A percentile compares a stretch with the other conserved stretches of the same genome.
phyloP scores from a whole-genome alignment of 1,284 basidiomycete species.

The Sanghuangporus sanghuang region DNA sequence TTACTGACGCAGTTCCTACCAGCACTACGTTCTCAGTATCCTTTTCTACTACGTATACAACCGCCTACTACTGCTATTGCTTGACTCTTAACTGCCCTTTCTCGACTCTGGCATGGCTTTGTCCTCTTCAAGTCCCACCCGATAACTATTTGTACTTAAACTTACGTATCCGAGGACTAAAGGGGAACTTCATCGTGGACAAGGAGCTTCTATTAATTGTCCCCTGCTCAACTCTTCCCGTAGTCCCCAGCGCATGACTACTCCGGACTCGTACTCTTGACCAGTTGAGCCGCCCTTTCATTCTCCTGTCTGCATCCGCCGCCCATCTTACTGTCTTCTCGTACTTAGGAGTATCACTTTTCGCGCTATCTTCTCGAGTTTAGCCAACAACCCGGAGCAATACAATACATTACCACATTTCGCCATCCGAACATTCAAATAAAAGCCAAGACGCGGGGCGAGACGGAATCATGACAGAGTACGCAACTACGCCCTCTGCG shows the following conservation, averaged over 20 bases:
- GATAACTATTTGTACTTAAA: too few relatives aligned
- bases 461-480: constrained; percentile 51
- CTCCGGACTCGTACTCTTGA: neutral
- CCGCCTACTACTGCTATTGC: too few relatives aligned
- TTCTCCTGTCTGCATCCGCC: neutral
- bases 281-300: neutral
- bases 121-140: too few relatives aligned
- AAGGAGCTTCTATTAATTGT: neutral
- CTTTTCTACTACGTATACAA: too few relatives aligned
- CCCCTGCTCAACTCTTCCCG: neutral
- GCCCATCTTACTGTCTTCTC: neutral
- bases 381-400: neutral
- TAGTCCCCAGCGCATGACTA: neutral
- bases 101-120: too few relatives aligned
- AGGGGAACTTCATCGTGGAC: too few relatives aligned
- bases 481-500: constrained; percentile 53
- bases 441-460: neutral
- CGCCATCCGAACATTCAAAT: neutral
- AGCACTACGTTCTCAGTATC: too few relatives aligned
- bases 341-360: neutral
- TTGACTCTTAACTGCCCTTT: too few relatives aligned
- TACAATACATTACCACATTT: neutral
- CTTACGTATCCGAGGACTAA: too few relatives aligned
- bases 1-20: too few relatives aligned
- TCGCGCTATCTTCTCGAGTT: neutral